Conservation (phyloP, 768 basidiomycete species). For the Tylopilus intermedius region DNA sequence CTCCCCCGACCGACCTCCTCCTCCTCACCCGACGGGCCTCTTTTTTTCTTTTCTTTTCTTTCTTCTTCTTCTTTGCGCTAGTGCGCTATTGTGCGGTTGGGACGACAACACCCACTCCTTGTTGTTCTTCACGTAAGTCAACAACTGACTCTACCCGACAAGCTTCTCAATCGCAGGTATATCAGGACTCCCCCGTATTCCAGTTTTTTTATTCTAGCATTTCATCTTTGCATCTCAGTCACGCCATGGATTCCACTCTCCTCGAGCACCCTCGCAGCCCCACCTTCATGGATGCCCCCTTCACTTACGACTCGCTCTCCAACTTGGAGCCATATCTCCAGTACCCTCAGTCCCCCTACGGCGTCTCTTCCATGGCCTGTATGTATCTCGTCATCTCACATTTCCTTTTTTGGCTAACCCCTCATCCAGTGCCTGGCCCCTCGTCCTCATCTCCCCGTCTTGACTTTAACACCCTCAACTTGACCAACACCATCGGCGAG, state of each 20-base stretch:
- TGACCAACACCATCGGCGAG: constrained; percentile 52
- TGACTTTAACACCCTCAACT: constrained; percentile 58
- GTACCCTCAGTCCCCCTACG: constrained; percentile 63
- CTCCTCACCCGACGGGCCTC: constrained; percentile 38
- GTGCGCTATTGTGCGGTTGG: constrained; percentile 34
- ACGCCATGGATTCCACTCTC: constrained; percentile 44
- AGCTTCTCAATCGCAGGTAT: constrained; percentile 2
- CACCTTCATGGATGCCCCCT: constrained; percentile 46
- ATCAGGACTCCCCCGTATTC: constrained; percentile 29
- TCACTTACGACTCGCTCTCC: constrained; percentile 42
- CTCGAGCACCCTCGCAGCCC: constrained; percentile 49
- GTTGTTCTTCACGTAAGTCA: constrained; percentile 33
- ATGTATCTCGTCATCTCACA: constrained; percentile 14
- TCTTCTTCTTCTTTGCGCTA: constrained; percentile 19
- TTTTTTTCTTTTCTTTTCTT: constrained; percentile 27
- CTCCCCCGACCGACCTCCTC: constrained; percentile 25
- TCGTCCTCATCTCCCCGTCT: constrained; percentile 53
- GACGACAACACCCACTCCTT: constrained; percentile 28
- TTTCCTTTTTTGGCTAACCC: constrained; percentile 7
- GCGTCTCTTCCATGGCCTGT: constrained; percentile 59
- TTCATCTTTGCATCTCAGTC: constrained; percentile 35
- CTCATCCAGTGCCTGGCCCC: constrained; percentile 44
- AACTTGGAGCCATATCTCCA: constrained; percentile 57
- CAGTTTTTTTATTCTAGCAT: constrained; percentile 29
- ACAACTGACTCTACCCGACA: not conserved